These are phyloP conservation scores for Trichoderma brevicompactum DNA, from an alignment of 2,329 filamentous ascomycete species.

Conservation along the genomic window DNA sequence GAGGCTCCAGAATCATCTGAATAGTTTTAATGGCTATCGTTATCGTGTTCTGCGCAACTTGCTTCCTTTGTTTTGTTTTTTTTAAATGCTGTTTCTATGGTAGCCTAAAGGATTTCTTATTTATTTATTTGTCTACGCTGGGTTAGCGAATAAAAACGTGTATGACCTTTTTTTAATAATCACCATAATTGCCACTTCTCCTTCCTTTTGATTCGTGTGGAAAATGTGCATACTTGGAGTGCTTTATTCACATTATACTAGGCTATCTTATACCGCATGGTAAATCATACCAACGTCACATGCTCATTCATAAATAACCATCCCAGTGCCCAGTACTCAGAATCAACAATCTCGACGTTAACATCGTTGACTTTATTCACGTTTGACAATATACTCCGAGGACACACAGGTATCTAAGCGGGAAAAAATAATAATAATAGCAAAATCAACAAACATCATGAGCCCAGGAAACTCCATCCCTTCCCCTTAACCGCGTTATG, in stretches of 20 bases:
- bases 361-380: neutral
- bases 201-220: neutral
- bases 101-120: neutral
- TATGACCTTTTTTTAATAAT: slow-evolving; percentile 2
- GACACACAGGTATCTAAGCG: slow-evolving; percentile 21
- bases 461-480: slow-evolving; percentile 25
- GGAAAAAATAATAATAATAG: slow-evolving; percentile 6
- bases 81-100: neutral
- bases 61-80: neutral
- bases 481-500: neutral
- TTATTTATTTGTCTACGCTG: neutral
- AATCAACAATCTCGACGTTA: neutral
- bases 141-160: slow-evolving; percentile 20
- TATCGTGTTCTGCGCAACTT: neutral
- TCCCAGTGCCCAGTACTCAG: no score
- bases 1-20: slow-evolving; percentile 6
- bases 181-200: neutral
- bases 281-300: neutral
- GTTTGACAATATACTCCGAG: neutral
- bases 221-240: neutral
- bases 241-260: neutral
- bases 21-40: neutral
- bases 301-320: no score
- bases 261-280: neutral
- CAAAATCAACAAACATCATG: slow-evolving; percentile 2